These are phyloP conservation scores for Mercurialis annua DNA, from an alignment of 345 rosid species.

Conservation along the genomic window DNA sequence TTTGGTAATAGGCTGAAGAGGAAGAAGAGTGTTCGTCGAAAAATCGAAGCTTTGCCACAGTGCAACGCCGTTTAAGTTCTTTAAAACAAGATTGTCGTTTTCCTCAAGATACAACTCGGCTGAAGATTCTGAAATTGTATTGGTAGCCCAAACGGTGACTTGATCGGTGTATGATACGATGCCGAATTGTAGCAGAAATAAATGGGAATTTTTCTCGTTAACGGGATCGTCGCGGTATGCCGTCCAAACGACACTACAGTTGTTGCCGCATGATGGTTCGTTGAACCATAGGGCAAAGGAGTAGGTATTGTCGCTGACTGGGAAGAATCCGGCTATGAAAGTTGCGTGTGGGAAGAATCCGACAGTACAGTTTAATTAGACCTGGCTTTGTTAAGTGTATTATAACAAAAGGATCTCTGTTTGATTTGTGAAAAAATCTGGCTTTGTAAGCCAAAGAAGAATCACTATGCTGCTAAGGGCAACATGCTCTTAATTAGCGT, in stretches of 20 bases:
- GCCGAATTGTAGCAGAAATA: not conserved
- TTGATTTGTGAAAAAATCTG: too few species aligned
- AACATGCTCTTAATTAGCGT: too few species aligned
- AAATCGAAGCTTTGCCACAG: constrained; percentile 22
- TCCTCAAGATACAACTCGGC: constrained; percentile 6
- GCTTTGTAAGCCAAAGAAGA: too few species aligned
- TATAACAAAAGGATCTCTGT: too few species aligned
- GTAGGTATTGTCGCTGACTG: constrained; percentile 23
- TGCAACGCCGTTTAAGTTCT: not conserved
- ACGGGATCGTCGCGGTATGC: constrained; percentile 17
- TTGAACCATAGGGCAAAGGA: constrained; percentile 26
- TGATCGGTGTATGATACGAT: constrained; percentile 11
- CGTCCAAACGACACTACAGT: constrained; percentile 19
- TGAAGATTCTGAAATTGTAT: constrained; percentile 6
- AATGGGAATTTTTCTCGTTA: constrained; percentile 8
- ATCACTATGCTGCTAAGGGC: too few species aligned
- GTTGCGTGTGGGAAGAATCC: constrained; percentile 10
- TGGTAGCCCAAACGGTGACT: constrained; percentile 7
- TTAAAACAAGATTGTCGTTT: constrained; percentile 21
- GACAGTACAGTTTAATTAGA: too few species aligned
- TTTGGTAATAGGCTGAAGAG: not conserved
- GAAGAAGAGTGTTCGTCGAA: constrained; percentile 23
- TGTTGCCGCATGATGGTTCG: not conserved
- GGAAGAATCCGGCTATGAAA: constrained; percentile 24
- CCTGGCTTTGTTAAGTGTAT: too few species aligned